A percentile compares a stretch with the other conserved stretches of the same genome.
These are phyloP conservation scores for Dryas octopetala DNA, from an alignment of 306 rosid genomes.

Conservation along the genomic window DNA sequence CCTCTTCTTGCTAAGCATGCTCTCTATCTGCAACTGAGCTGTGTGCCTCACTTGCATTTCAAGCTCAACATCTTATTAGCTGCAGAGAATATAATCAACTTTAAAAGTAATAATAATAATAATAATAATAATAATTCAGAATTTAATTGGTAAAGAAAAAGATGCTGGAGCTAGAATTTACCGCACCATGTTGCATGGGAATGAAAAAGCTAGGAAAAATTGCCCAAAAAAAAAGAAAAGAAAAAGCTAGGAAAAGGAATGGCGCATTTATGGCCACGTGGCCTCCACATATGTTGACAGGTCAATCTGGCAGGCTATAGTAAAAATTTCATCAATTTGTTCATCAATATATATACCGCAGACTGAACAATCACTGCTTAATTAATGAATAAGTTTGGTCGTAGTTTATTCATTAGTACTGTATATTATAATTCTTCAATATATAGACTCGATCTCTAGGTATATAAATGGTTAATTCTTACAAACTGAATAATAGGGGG, in stretches of 20 bases:
- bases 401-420: neutral
- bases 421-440: neutral
- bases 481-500: constrained; percentile 3
- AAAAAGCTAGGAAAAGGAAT: constrained; percentile 14
- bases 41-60: constrained; percentile 2
- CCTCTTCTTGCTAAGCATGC: constrained; percentile 12
- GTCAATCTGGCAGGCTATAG: constrained; percentile 5
- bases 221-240: too few relatives aligned
- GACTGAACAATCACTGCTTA: constrained; percentile 34
- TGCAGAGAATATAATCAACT: constrained; percentile 22
- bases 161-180: constrained; percentile 35
- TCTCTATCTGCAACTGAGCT: neutral
- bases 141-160: constrained; percentile 27
- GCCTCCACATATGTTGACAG: constrained; percentile 11
- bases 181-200: constrained; percentile 35
- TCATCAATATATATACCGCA: neutral
- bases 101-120: constrained; percentile 6
- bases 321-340: constrained; percentile 21
- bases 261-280: constrained; percentile 38
- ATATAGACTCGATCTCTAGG: too few relatives aligned
- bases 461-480: neutral
- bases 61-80: constrained; percentile 7
- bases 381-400: constrained; percentile 19
- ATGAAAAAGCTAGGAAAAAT: constrained; percentile 26
- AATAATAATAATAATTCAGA: constrained; percentile 9